These are phyloP conservation scores for Fusarium dimerum DNA, from an alignment of 2,329 filamentous ascomycete genomes.

Conservation along the genomic window DNA sequence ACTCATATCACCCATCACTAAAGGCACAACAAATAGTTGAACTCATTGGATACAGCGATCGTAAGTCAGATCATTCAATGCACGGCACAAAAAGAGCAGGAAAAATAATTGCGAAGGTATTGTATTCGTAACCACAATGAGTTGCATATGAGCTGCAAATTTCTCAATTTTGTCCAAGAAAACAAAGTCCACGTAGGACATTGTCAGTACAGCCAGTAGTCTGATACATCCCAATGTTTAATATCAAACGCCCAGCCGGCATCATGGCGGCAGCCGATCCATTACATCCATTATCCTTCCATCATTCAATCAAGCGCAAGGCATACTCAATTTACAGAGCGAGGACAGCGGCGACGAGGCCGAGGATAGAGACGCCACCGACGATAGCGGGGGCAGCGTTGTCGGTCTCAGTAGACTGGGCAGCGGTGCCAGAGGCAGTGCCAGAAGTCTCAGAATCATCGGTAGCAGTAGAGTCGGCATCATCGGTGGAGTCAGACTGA, in stretches of 20 bases:
- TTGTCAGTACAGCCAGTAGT: no score
- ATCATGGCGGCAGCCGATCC: conserved; percentile 25
- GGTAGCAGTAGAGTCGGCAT: conserved; percentile 17
- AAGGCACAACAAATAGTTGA: neutral
- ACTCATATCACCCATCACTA: neutral
- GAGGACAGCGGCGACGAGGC: conserved; percentile 50
- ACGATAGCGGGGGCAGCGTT: conserved; percentile 39
- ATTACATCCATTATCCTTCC: conserved; percentile 19
- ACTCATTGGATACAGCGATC: neutral
- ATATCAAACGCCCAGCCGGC: conserved; percentile 25
- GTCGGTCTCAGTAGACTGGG: conserved; percentile 30
- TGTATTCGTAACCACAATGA: conserved; percentile 28
- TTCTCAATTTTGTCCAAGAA: conserved; percentile 30
- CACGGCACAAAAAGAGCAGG: neutral
- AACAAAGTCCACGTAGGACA: conserved; percentile 7
- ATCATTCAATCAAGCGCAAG: conserved; percentile 5
- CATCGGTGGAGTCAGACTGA: conserved; percentile 7
- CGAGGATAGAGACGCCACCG: conserved; percentile 47
- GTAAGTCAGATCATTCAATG: conserved; percentile 4
- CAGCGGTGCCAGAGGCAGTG: conserved; percentile 26
- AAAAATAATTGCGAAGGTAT: conserved; percentile 17
- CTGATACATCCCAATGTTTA: conserved; percentile 17
- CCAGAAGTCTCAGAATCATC: conserved; percentile 11
- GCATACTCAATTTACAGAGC: conserved; percentile 45
- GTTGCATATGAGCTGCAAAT: conserved; percentile 27